These are phyloP conservation scores for Ganoderma resinaceum DNA, from an alignment of 1,284 basidiomycete species.

Conservation along the genomic window DNA sequence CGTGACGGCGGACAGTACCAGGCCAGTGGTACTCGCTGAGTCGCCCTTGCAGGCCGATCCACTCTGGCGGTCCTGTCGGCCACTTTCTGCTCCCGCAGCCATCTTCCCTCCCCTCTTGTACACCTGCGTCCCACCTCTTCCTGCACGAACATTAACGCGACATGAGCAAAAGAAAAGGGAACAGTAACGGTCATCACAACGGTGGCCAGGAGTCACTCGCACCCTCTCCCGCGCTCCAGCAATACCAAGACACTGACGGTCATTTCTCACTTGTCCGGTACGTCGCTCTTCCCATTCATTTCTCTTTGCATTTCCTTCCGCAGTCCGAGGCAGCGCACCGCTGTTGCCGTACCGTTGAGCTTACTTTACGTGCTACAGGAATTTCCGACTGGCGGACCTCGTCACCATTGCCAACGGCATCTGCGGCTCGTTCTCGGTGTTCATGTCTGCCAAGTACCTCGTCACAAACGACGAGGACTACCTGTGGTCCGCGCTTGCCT, in stretches of 20 bases:
- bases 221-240: constrained; percentile 62
- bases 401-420: constrained; percentile 99
- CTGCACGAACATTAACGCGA: not conserved
- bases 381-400: constrained; percentile 97
- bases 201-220: constrained; percentile 16
- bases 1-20: constrained; percentile 17
- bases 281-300: constrained; percentile 25
- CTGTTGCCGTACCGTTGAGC: not conserved
- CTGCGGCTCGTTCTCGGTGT: constrained; percentile 96
- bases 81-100: constrained; percentile 2
- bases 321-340: not conserved
- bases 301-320: constrained; percentile 13
- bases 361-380: constrained; percentile 58
- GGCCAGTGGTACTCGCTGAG: not conserved
- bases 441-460: constrained; percentile 91
- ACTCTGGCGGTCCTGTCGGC: constrained; percentile 4
- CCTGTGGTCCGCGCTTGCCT: constrained; percentile 86
- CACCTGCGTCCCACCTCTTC: not conserved
- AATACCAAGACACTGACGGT: constrained; percentile 89
- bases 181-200: constrained; percentile 26
- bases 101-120: not conserved
- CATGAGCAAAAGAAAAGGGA: constrained; percentile 44
- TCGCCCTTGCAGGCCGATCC: constrained; percentile 18
- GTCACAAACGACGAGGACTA: constrained; percentile 82
- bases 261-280: constrained; percentile 97